Percentiles rank a stretch among this genome's conserved stretches.
phyloP scores from a whole-genome alignment of 2,329 filamentous ascomycete genomes.

The Pseudogymnoascus sp. region DNA sequence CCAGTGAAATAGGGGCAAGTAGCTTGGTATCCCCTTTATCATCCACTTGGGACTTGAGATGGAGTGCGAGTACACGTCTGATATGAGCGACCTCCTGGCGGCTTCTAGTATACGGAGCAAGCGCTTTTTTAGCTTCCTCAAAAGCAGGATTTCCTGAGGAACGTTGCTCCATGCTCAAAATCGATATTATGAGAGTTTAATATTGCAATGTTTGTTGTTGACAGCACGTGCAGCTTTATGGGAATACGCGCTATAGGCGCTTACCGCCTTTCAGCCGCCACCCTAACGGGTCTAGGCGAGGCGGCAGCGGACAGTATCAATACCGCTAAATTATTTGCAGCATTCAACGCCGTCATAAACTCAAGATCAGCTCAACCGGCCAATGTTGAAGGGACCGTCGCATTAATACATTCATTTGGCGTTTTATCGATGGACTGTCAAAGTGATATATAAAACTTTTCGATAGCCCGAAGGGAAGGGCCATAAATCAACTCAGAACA shows the following conservation, averaged over 20 bases:
- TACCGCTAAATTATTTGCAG: constrained; percentile 11
- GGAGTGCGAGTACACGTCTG: constrained; percentile 46
- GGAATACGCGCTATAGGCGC: constrained; percentile 9
- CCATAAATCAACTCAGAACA: constrained; percentile 5
- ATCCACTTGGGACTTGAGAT: constrained; percentile 43
- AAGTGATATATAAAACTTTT: constrained; percentile 9
- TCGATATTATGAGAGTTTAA: constrained; percentile 11
- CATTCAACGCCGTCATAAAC: constrained; percentile 4
- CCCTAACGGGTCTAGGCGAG: constrained; percentile 1
- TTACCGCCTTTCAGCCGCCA: constrained; percentile 6
- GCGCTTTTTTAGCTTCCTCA: constrained; percentile 35
- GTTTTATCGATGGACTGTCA: constrained; percentile 4
- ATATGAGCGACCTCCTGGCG: constrained; percentile 52
- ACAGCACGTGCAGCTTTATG: not conserved
- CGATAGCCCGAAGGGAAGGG: constrained; percentile 8
- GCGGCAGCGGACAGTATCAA: not conserved
- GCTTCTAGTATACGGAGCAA: constrained; percentile 48
- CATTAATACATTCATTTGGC: constrained; percentile 10
- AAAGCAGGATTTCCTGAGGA: constrained; percentile 30
- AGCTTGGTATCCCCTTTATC: constrained; percentile 34
- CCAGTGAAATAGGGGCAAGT: constrained; percentile 38
- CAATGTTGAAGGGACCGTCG: constrained; percentile 5
- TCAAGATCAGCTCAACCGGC: constrained; percentile 1
- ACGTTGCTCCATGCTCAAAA: constrained; percentile 19
- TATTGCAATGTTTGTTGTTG: constrained; percentile 8